These are phyloP conservation scores for Chaetomium globosum DNA, from an alignment of 2,329 filamentous ascomycete species.

Conservation along the genomic window DNA sequence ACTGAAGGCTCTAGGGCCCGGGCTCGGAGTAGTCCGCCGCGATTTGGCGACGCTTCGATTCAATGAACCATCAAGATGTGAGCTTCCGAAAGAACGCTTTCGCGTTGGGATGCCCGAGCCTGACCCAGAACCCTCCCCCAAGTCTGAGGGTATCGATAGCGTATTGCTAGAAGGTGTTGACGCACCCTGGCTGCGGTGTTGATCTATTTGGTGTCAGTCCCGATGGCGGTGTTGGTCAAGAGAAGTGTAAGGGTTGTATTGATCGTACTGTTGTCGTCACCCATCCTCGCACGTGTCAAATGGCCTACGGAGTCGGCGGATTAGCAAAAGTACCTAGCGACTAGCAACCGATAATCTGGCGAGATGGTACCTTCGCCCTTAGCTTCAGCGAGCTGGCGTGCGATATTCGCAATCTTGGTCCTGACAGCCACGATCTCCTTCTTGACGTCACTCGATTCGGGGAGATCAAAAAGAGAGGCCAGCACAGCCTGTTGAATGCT, in stretches of 20 bases:
- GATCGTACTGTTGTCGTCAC: constrained; percentile 5
- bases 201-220: constrained; percentile 12
- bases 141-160: constrained; percentile 16
- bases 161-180: constrained; percentile 23
- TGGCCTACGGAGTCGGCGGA: neutral
- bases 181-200: neutral
- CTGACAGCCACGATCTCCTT: constrained; percentile 38
- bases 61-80: constrained; percentile 32
- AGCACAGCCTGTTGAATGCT: constrained; percentile 49
- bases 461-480: constrained; percentile 45
- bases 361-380: constrained; percentile 23
- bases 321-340: constrained; percentile 12
- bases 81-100: constrained; percentile 39
- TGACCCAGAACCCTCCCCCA: neutral
- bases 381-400: constrained; percentile 37
- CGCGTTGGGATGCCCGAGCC: constrained; percentile 23
- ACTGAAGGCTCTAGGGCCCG: neutral
- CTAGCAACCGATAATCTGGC: neutral
- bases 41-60: constrained; percentile 39
- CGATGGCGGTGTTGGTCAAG: neutral
- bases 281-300: constrained; percentile 5
- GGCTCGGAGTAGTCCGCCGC: constrained; percentile 39
- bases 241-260: too few species aligned
- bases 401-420: constrained; percentile 37
- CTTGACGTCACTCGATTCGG: constrained; percentile 34